phyloP scores from a whole-genome alignment of 108 stramenopile genomes.

The Aureococcus anophagefferens region DNA sequence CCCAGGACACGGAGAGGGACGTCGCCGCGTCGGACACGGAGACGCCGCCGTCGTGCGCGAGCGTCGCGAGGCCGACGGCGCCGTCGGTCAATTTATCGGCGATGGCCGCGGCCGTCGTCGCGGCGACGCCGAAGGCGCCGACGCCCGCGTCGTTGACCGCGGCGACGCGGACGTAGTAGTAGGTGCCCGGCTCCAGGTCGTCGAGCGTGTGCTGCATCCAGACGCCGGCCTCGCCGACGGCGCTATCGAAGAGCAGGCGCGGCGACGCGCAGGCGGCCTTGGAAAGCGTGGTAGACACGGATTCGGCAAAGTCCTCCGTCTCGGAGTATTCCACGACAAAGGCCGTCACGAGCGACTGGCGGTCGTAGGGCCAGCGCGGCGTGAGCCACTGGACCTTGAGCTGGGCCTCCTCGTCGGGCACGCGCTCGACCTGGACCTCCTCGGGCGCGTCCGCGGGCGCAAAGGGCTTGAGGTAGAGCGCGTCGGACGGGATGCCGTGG shows the following conservation, averaged over 20 bases:
- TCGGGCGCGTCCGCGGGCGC: conserved; percentile 37
- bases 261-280: not conserved
- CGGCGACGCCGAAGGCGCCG: conserved; percentile 31
- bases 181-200: conserved; percentile 11
- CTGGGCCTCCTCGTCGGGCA: conserved; percentile 23
- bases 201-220: conserved; percentile 15
- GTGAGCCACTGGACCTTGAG: conserved; percentile 45
- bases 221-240: too few relatives aligned
- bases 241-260: not conserved
- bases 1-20: conserved; percentile 52
- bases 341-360: conserved; percentile 30
- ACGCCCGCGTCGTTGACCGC: conserved; percentile 25
- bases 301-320: conserved; percentile 22
- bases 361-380: conserved; percentile 35
- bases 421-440: conserved; percentile 37
- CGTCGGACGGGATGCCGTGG: conserved; percentile 35
- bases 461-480: conserved; percentile 43
- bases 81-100: conserved; percentile 30
- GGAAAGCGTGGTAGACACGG: conserved; percentile 9
- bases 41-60: conserved; percentile 36
- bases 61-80: conserved; percentile 34
- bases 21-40: conserved; percentile 51
- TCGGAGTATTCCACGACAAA: conserved; percentile 17
- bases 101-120: conserved; percentile 14
- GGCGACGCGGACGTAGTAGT: conserved; percentile 22